phyloP scores from a whole-genome alignment of 176 grass and related monocot species.

The bread wheat (Triticum aestivum) region DNA sequence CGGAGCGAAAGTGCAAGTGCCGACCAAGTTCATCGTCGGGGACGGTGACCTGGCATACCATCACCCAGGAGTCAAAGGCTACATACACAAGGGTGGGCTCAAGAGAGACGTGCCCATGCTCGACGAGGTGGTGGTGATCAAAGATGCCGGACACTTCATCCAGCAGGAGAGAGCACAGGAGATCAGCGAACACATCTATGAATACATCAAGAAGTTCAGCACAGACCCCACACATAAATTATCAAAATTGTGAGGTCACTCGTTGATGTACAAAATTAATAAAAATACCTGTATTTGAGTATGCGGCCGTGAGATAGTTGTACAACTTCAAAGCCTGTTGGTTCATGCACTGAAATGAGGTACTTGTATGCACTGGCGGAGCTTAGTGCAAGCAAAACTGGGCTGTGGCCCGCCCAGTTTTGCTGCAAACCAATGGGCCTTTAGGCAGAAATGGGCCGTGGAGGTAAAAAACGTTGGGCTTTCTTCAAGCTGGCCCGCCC shows the following conservation, averaged over 20 bases:
- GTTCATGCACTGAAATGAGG: no score
- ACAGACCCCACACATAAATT: background rate
- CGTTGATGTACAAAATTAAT: background rate
- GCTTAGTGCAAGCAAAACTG: no score
- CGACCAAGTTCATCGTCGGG: conserved; percentile 62
- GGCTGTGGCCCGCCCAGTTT: no score
- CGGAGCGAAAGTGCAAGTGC: conserved; percentile 49
- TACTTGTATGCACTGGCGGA: no score
- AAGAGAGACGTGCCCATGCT: conserved; percentile 58
- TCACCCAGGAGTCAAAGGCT: conserved; percentile 48
- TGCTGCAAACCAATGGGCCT: no score
- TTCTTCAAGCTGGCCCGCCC: no score
- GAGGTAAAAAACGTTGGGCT: no score
- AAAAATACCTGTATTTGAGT: background rate
- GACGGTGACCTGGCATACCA: conserved; percentile 59
- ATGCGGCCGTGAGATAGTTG: background rate
- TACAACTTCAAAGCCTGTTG: background rate
- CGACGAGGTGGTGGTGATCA: conserved; percentile 41
- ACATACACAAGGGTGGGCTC: conserved; percentile 53
- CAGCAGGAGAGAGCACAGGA: conserved; percentile 43
- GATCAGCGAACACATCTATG: conserved; percentile 39
- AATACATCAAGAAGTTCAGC: conserved; percentile 49
- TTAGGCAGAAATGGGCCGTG: no score
- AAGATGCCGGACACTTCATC: conserved; percentile 41
- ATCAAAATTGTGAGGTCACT: conserved; percentile 30